Percentiles rank a stretch among this genome's conserved stretches.
Evolutionary conservation across 305 asterid species (phyloP).

Genomic region (Nicotiana rustica): DNA sequence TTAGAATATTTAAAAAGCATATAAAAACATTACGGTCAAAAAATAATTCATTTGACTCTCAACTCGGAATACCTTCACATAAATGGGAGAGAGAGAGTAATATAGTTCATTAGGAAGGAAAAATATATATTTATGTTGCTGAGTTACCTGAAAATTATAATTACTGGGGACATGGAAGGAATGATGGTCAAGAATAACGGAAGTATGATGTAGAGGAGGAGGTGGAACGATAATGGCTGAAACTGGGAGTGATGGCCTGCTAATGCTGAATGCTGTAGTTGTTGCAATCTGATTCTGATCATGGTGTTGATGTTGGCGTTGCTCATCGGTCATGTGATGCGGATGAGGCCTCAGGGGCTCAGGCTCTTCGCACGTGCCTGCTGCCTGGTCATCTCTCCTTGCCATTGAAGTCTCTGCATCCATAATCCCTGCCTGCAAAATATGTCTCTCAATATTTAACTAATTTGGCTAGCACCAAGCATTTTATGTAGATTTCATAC

Average conservation of each 20-base stretch:
- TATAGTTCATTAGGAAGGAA: not conserved
- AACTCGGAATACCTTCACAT: too few species aligned
- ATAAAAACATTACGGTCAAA: too few species aligned
- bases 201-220: constrained; percentile 61
- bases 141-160: constrained; percentile 69
- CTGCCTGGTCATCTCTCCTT: constrained; percentile 52
- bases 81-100: too few species aligned
- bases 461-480: too few species aligned
- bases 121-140: not conserved
- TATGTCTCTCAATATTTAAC: too few species aligned
- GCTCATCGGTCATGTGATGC: constrained; percentile 50
- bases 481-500: too few species aligned
- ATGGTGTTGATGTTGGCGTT: constrained; percentile 44
- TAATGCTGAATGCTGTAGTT: constrained; percentile 64
- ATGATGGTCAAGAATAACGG: constrained; percentile 67
- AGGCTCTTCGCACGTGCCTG: constrained; percentile 43
- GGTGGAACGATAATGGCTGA: constrained; percentile 81
- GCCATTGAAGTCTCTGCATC: constrained; percentile 64
- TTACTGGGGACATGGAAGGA: constrained; percentile 68
- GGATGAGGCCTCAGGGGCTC: constrained; percentile 35
- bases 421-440: constrained; percentile 66
- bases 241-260: constrained; percentile 79
- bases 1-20: too few species aligned
- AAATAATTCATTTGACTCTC: too few species aligned
- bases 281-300: constrained; percentile 50